A percentile compares a stretch with the other conserved stretches of the same genome.
Conservation (phyloP, 257 asterid species). For the Capsicum chinense region DNA sequence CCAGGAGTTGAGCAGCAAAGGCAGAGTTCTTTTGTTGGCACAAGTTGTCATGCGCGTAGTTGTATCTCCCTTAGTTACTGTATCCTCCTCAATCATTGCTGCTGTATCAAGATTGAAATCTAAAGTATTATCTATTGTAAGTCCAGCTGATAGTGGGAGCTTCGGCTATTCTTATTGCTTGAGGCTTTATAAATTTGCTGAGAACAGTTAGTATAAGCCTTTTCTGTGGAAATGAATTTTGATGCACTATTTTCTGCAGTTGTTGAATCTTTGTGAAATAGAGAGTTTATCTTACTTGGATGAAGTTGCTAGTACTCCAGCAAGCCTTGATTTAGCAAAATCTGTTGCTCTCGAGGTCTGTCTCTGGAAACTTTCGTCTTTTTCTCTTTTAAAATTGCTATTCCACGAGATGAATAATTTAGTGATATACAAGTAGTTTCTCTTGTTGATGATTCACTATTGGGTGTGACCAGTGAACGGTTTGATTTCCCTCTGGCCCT, state of each 20-base stretch:
- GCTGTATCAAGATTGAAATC: constrained; percentile 85
- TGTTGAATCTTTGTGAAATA: constrained; percentile 89
- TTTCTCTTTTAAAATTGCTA: constrained; percentile 27
- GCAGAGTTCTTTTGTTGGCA: constrained; percentile 79
- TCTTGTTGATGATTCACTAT: constrained; percentile 23
- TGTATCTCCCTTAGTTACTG: constrained; percentile 48
- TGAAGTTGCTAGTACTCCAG: constrained; percentile 78
- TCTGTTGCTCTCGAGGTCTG: constrained; percentile 81
- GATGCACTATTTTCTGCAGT: constrained; percentile 54
- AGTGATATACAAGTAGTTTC: not conserved
- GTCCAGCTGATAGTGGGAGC: constrained; percentile 42
- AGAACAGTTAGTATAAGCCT: constrained; percentile 12
- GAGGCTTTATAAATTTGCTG: constrained; percentile 26
- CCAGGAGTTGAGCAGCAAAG: constrained; percentile 92
- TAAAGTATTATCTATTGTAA: constrained; percentile 85
- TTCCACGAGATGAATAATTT: not conserved
- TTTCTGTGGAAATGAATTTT: not conserved
- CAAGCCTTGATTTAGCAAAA: constrained; percentile 77
- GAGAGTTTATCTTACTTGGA: constrained; percentile 93
- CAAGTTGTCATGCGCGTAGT: constrained; percentile 71
- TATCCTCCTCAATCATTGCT: constrained; percentile 50
- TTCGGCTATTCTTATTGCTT: constrained; percentile 8
- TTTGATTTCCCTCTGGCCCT: not conserved
- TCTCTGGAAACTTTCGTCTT: constrained; percentile 19
- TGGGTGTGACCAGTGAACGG: constrained; percentile 23